phyloP scores from a whole-genome alignment of 495 filamentous ascomycete genomes.

The Talaromyces liani region DNA sequence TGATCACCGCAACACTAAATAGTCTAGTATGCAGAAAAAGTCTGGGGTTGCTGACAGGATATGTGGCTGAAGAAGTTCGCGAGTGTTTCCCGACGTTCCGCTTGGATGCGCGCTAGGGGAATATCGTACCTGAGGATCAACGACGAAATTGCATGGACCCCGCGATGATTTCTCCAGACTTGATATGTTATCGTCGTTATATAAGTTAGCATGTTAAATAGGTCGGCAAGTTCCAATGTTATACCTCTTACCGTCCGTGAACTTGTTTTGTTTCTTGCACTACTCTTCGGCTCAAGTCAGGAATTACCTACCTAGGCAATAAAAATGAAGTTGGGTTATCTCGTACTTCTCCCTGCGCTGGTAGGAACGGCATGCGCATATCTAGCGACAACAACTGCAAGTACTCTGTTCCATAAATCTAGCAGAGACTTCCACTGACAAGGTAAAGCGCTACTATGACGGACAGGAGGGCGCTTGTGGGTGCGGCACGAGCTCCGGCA shows the following conservation, averaged over 20 bases:
- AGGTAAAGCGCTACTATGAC: conserved; percentile 25
- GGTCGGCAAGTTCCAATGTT: background rate
- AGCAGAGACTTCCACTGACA: background rate
- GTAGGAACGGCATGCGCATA: background rate
- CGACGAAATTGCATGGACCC: background rate
- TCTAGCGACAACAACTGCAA: conserved; percentile 12
- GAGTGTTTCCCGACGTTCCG: background rate
- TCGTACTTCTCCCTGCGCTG: background rate
- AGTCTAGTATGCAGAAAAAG: background rate
- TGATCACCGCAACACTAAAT: background rate
- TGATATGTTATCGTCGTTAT: background rate
- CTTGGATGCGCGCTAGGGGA: background rate
- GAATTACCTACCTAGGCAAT: background rate
- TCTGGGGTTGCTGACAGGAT: background rate
- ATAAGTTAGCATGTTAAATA: background rate
- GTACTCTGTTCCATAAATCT: background rate
- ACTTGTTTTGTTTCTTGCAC: background rate
- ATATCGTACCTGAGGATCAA: background rate
- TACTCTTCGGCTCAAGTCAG: background rate
- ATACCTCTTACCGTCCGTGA: background rate
- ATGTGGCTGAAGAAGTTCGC: background rate
- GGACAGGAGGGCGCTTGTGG: conserved; percentile 26
- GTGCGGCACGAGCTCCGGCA: conserved; percentile 16
- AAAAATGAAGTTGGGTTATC: conserved; percentile 5
- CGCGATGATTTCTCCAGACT: background rate